Base-by-base conservation (phyloP, 805 yeast genomes). In the Saccharomycopsis vini region DNA sequence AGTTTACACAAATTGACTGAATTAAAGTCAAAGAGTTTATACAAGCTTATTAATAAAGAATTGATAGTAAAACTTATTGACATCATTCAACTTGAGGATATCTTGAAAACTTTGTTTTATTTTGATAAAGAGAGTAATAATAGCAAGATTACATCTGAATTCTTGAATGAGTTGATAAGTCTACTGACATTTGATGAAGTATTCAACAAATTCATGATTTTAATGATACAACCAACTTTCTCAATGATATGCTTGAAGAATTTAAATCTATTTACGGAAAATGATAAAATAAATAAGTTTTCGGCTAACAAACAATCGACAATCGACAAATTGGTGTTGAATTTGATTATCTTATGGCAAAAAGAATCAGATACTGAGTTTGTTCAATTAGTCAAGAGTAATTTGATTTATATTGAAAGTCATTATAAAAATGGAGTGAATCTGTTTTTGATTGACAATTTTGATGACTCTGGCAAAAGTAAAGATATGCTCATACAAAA, bases 151-250 rank as follows among this genome's bases (percentile, higher is more conserved):
- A 34, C 36, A 9, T 26, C 3, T n/a, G 28, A 20, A n/a, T 16
- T 40, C 2, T 21, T 44, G 20, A 36, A 42, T 5, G 21, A 38
- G 15, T 36, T 47, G 26, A 34, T 47, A 13, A 32, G 39, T n/a
- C 21, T 40, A n/a, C 13, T 38, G n/a, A 42, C 47, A 13, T 47
- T 33, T 41, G 42, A 36, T 22, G 43, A 44, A 12, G 42, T 47
- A 9, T 24, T 44, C 5, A 35, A 31, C 13, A 21, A 23, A 19
- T 41, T n/a, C 16, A 26, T 10, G 40, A 40, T 36, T 9, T 41
- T 3, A 34, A 20, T 23, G 20, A 10, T 13, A 16, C 26, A n/a
- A 12, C 10, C 18, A 22, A 33, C 36, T 26, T 26, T 26, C 10
- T 26, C 29, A 26, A 26, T n/a, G n/a, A n/a, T n/a, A n/a, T 13